phyloP scores from a whole-genome alignment of 1,284 basidiomycete genomes.

The Ustilago crameri region DNA sequence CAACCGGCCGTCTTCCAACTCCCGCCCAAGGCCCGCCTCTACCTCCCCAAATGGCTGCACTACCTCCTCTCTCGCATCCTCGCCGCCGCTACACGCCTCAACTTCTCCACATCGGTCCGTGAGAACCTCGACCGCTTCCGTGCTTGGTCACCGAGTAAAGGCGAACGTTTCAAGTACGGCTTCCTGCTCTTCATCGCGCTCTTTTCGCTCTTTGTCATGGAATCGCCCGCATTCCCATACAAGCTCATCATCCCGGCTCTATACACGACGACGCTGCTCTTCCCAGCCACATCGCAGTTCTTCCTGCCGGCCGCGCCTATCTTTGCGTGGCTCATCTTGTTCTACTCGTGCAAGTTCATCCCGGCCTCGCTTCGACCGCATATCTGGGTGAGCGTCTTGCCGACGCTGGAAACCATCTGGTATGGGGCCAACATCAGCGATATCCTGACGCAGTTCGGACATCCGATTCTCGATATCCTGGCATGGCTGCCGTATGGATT shows the following conservation, averaged over 20 bases:
- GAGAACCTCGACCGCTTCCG: slow-evolving; percentile 57
- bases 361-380: slow-evolving; percentile 79
- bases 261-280: slow-evolving; percentile 77
- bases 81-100: slow-evolving; percentile 59
- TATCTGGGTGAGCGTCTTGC: slow-evolving; percentile 90
- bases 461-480: slow-evolving; percentile 88
- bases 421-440: slow-evolving; percentile 98
- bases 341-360: slow-evolving; percentile 87
- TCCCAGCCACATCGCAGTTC: slow-evolving; percentile 92
- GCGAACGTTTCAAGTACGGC: slow-evolving; percentile 62
- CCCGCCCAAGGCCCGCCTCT: slow-evolving; percentile 37
- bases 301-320: slow-evolving; percentile 89
- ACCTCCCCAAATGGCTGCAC: slow-evolving; percentile 44
- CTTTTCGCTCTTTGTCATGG: slow-evolving; percentile 84
- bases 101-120: slow-evolving; percentile 57
- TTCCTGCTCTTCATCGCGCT: slow-evolving; percentile 70
- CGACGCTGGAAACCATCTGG: slow-evolving; percentile 90
- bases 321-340: slow-evolving; percentile 76
- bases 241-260: slow-evolving; percentile 84
- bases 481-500: slow-evolving; percentile 98
- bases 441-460: slow-evolving; percentile 91
- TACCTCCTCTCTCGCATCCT: slow-evolving; percentile 59
- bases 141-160: slow-evolving; percentile 47
- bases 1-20: slow-evolving; percentile 29
- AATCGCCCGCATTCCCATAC: slow-evolving; percentile 75